phyloP scores from a whole-genome alignment of 768 basidiomycete genomes.

The Suillus cothurnatus region DNA sequence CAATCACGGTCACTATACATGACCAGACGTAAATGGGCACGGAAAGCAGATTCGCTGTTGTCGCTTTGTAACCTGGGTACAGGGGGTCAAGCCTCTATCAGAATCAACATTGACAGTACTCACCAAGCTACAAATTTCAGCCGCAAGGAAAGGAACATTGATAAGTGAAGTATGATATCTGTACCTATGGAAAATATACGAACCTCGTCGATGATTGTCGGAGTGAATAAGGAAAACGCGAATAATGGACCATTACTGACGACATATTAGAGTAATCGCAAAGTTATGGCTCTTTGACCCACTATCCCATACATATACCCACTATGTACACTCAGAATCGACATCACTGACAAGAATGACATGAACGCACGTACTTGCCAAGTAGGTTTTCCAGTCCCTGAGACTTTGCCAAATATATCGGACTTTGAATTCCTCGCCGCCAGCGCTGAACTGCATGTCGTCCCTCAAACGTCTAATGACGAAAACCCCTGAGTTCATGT shows the following conservation, averaged over 20 bases:
- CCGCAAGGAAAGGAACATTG: background rate
- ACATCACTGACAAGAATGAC: slow-evolving; percentile 7
- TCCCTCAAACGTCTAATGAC: slow-evolving; percentile 65
- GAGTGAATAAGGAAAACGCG: slow-evolving; percentile 55
- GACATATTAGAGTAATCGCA: slow-evolving; percentile 4
- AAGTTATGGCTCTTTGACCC: slow-evolving; percentile 29
- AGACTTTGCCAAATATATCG: slow-evolving; percentile 63
- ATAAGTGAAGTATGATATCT: background rate
- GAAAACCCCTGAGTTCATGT: slow-evolving; percentile 48
- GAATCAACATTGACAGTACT: background rate
- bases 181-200: slow-evolving; percentile 11
- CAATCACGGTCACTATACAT: slow-evolving; percentile 61
- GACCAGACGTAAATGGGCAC: slow-evolving; percentile 80
- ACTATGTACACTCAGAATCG: slow-evolving; percentile 42
- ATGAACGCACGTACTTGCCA: slow-evolving; percentile 52
- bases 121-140: background rate
- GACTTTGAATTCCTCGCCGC: slow-evolving; percentile 54
- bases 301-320: slow-evolving; percentile 76
- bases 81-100: background rate
- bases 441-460: slow-evolving; percentile 68
- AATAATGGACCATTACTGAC: slow-evolving; percentile 51
- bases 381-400: slow-evolving; percentile 73
- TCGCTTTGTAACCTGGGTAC: slow-evolving; percentile 56
- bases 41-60: slow-evolving; percentile 70
- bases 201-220: slow-evolving; percentile 53